Evolutionary conservation across 352 stramenopile genomes (phyloP), one percentile per base, ranked within the genome.

Genomic region (Globisporangium apiculatum): DNA sequence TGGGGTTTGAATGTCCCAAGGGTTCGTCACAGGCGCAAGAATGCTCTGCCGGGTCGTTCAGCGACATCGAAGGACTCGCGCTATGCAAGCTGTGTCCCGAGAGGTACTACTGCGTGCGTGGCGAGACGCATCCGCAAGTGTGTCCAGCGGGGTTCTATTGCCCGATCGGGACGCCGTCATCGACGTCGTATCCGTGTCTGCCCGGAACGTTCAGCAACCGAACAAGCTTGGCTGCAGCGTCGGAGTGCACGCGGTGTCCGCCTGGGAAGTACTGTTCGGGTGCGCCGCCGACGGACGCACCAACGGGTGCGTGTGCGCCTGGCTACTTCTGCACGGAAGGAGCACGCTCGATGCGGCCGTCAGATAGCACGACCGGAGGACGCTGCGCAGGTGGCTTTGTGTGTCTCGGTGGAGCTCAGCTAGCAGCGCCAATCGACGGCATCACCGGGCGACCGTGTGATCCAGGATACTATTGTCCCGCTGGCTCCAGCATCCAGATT

Each of bases 61-160:
- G 72, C 3, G 79, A 88, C 43, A 73, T 77, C 50, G 63, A 73
- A 35, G 77, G 74, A 0, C 69, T 91, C 1, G 52, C 61, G 5
- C 42, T 57, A 15, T 97, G 89, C 59, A 79, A 89, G 41, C 14
- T 69, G 5, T 97, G 89, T 48, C 89, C 89, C 0, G 73, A 77
- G 31, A 68, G 89, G 2, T 86, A 74, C 18, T 95, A 78, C 48
- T 97, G 88, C 55, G 68, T 66, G 1, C 58, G 55, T 24, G 81
- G 75, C 0, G 69, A 65, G 3, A 54, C 73, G 9, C 71, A 50
- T 2, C 85, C 87, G 11, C 31, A 59, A 42, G 18, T 63, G 35
- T 98, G 89, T 50, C 76, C 74, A 2, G 53, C 61, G 43, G 89
- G 87, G 4, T 92, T 75, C 59, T 97, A 87, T 57, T 98, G 89